Base-by-base conservation (phyloP, 2,329 filamentous ascomycete genomes). In the Fusarium kyushuense region DNA sequence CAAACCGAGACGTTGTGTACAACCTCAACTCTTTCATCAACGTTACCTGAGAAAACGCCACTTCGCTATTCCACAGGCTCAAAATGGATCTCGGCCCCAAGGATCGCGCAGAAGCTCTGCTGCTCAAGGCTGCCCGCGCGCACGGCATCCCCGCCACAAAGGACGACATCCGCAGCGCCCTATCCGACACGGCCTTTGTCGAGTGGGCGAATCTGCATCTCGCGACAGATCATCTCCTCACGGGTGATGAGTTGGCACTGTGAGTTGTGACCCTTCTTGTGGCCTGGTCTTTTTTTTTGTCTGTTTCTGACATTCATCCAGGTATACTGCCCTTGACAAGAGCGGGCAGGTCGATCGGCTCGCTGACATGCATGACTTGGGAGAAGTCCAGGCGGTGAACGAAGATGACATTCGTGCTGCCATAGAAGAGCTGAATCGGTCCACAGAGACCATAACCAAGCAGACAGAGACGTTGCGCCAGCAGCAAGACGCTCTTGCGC, bases 391-490 rank as follows among this genome's bases (percentile, higher is more conserved):
- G 54, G 83, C 85, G 7, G 76, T 91, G 45, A 79, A 81, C 16
- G 89, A 92, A 58, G 79, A 84, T 27, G 88, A 92, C 52, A 80
- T 92, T 56, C 82, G 82, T 54, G 77, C 80, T 40, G 90, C 90
- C 17, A 87, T 91, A 49, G 83, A 85, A 5, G 86, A 90, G 54
- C 80, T 93, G n/a, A 83, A 86, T 61, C 81, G 81, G 36, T 91
- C 90, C 2, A 92, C 90, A 1, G 83, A 83, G 19, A 84, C 84
- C 19, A 90, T 92, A 29, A 83, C 86, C 64, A 85, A 86, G 76
- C 90, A 92, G 73, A 89, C 84, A 29, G 86, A 88, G 72, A 81
- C 84, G 1, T 75, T 93, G 19, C 84, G 84, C 57, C 81, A 84
- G 51, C 90, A 93, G 75, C 86, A 87, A 62, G 84, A 87, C 69